Conservation (phyloP, 1,284 basidiomycete species). For the Neonothopanus nambi region DNA sequence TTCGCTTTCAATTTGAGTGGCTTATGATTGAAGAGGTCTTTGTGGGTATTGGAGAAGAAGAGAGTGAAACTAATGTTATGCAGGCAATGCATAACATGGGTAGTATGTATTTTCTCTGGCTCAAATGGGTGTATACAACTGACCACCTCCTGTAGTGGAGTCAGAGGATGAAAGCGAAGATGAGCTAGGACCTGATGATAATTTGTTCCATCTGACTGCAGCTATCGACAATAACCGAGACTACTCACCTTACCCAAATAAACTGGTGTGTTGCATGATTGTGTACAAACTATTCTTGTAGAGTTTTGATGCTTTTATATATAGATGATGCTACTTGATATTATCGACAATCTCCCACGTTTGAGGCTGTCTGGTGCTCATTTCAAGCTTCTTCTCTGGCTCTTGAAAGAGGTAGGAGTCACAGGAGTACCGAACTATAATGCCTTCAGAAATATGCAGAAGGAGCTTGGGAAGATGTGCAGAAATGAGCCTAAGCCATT, state of each 20-base stretch:
- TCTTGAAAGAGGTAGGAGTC: conserved; percentile 3
- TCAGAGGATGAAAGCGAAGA: background rate
- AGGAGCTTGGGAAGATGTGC: background rate
- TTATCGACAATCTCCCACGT: conserved; percentile 11
- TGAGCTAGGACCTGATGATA: background rate
- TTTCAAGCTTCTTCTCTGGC: conserved; percentile 6
- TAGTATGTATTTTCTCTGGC: background rate
- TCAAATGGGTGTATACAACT: background rate
- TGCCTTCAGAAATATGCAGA: conserved; percentile 2
- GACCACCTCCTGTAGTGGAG: background rate
- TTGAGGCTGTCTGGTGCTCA: conserved; percentile 1
- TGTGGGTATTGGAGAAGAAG: no score
- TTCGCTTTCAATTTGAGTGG: no score
- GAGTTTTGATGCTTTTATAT: background rate
- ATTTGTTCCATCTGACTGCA: background rate
- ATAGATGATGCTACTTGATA: conserved; percentile 12
- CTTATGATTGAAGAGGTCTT: no score
- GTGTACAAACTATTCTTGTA: background rate
- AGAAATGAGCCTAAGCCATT: background rate
- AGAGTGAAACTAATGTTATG: background rate
- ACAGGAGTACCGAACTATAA: conserved; percentile 4
- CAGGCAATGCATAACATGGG: background rate
- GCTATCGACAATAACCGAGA: background rate
- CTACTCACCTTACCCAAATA: conserved; percentile 7
- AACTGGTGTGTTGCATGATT: background rate